Evolutionary conservation across 768 basidiomycete species (phyloP).

Genomic region (Mycena epipterygia): DNA sequence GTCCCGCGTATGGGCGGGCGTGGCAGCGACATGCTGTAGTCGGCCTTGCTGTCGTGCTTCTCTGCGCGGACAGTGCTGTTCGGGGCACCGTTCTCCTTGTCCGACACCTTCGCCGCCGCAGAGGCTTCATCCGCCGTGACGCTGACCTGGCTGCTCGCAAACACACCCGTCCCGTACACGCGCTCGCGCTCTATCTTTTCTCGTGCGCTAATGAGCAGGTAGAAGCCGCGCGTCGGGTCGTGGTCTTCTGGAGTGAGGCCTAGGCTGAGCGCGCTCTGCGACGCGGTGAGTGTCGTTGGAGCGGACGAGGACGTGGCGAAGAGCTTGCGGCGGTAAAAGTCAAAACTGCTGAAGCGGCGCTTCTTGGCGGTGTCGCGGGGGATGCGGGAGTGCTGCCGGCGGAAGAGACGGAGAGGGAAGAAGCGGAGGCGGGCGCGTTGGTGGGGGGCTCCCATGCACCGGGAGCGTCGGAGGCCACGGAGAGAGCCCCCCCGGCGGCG

Average conservation of each 20-base stretch:
- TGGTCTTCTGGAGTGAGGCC: constrained; percentile 50
- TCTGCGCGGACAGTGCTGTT: constrained; percentile 26
- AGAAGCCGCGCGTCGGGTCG: constrained; percentile 94
- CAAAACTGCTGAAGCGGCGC: constrained; percentile 94
- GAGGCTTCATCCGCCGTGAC: constrained; percentile 49
- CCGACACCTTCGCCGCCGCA: neutral
- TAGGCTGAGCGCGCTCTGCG: constrained; percentile 29
- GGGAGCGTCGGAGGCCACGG: constrained; percentile 78
- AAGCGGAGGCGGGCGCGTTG: constrained; percentile 71
- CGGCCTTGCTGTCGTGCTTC: constrained; percentile 68
- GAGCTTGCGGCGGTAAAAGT: constrained; percentile 92
- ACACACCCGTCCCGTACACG: constrained; percentile 94
- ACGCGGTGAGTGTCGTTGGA: constrained; percentile 24
- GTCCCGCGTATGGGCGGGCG: constrained; percentile 85
- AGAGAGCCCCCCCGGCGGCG: constrained; percentile 65
- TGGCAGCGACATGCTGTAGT: constrained; percentile 88
- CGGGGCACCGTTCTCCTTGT: constrained; percentile 10
- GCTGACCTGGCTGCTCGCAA: constrained; percentile 92
- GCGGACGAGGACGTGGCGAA: constrained; percentile 68
- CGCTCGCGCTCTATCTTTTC: constrained; percentile 96
- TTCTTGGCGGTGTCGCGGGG: constrained; percentile 52
- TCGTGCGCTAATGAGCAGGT: constrained; percentile 91
- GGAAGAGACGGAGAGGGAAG: constrained; percentile 58
- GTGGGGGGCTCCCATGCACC: constrained; percentile 49
- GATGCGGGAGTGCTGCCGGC: constrained; percentile 13